Evolutionary conservation across 2,329 filamentous ascomycete species (phyloP).

Genomic region (Talaromyces islandicus): DNA sequence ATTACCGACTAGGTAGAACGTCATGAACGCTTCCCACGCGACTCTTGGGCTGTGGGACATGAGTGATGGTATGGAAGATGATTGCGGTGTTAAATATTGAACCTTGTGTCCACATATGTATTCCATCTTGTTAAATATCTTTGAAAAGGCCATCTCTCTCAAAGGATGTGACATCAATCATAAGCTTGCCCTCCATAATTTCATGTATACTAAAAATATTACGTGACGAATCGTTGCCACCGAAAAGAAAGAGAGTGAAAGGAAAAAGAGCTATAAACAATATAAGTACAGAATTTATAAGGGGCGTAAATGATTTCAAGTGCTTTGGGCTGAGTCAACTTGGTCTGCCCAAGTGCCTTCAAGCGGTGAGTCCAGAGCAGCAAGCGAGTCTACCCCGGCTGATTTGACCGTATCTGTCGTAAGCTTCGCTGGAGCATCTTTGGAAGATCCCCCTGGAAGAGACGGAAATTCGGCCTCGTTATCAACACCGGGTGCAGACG

Average conservation of each 20-base stretch:
- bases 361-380: conserved; percentile 8
- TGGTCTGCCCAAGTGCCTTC: conserved; percentile 16
- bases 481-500: conserved; percentile 18
- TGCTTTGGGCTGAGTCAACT: conserved; percentile 10
- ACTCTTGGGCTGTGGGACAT: too few relatives aligned
- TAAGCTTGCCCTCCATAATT: background rate
- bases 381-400: background rate
- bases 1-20: too few relatives aligned
- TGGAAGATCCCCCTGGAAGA: conserved; percentile 23
- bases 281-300: background rate
- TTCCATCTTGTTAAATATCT: too few relatives aligned
- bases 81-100: too few relatives aligned
- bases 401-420: conserved; percentile 17
- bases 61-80: too few relatives aligned
- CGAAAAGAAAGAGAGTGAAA: background rate
- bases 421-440: conserved; percentile 12
- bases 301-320: too few relatives aligned
- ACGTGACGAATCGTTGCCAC: background rate
- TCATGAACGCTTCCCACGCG: too few relatives aligned
- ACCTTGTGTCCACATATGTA: background rate
- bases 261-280: background rate
- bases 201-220: background rate
- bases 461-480: conserved; percentile 32
- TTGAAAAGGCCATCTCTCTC: too few relatives aligned
- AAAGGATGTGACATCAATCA: too few relatives aligned